Evolutionary conservation across 1,284 basidiomycete species (phyloP).

Genomic region (Moesziomyces sp.): DNA sequence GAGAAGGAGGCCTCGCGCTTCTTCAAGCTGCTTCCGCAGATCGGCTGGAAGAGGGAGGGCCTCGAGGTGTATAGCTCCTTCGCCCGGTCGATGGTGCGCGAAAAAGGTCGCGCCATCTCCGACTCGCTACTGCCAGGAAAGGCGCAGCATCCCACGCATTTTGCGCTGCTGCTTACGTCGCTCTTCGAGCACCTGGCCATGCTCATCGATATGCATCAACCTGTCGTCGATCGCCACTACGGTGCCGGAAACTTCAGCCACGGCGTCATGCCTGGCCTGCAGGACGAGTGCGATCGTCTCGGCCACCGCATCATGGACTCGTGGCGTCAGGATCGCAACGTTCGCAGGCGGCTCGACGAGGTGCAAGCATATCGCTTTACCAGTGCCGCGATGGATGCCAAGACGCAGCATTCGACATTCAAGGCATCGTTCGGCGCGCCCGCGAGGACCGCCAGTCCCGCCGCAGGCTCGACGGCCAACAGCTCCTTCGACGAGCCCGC

Average conservation of each 20-base stretch:
- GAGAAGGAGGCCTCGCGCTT: slow-evolving; percentile 85
- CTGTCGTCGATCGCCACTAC: slow-evolving; percentile 97
- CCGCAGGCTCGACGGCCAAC: slow-evolving; percentile 68
- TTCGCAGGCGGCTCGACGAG: slow-evolving; percentile 41
- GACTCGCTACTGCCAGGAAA: slow-evolving; percentile 41
- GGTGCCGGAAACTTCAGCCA: slow-evolving; percentile 68
- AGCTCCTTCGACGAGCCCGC: slow-evolving; percentile 73
- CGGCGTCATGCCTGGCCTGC: slow-evolving; percentile 76
- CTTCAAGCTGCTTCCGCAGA: slow-evolving; percentile 94
- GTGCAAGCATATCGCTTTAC: slow-evolving; percentile 41
- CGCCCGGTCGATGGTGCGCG: slow-evolving; percentile 83
- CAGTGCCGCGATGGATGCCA: slow-evolving; percentile 48
- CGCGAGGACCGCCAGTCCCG: slow-evolving; percentile 65
- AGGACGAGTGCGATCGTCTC: slow-evolving; percentile 87
- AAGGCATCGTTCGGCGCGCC: slow-evolving; percentile 68
- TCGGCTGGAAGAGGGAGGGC: slow-evolving; percentile 83
- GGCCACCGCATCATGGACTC: slow-evolving; percentile 80
- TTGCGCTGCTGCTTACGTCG: slow-evolving; percentile 72
- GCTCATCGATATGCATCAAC: slow-evolving; percentile 96
- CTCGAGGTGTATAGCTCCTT: slow-evolving; percentile 93
- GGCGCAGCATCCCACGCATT: slow-evolving; percentile 49
- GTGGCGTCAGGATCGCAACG: slow-evolving; percentile 78
- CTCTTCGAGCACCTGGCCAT: slow-evolving; percentile 94
- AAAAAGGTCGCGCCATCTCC: slow-evolving; percentile 44
- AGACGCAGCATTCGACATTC: slow-evolving; percentile 65